A percentile compares a stretch with the other conserved stretches of the same genome.
These are phyloP conservation scores for Cucumis hystrix DNA, from an alignment of 306 rosid species.

Conservation along the genomic window DNA sequence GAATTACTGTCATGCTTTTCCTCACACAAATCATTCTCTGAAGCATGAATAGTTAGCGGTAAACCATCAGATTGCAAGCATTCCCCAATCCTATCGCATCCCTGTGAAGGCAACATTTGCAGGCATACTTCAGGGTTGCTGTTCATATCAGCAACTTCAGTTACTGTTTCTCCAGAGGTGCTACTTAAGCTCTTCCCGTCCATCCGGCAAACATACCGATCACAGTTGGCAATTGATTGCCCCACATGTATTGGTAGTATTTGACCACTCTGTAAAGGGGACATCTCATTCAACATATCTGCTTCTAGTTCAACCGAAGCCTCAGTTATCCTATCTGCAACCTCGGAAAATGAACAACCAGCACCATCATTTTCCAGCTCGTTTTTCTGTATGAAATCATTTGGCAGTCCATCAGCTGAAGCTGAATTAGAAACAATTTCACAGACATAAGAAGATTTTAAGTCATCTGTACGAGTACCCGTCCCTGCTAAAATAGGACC, in stretches of 20 bases:
- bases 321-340: slow-evolving; percentile 19
- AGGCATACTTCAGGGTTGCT: slow-evolving; percentile 13
- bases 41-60: slow-evolving; percentile 14
- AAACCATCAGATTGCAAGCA: slow-evolving; percentile 29
- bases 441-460: slow-evolving; percentile 18
- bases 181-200: slow-evolving; percentile 20
- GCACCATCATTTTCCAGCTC: slow-evolving; percentile 23
- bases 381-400: slow-evolving; percentile 20
- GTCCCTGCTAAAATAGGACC: slow-evolving; percentile 5
- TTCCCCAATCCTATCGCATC: slow-evolving; percentile 18
- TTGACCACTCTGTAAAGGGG: slow-evolving; percentile 23
- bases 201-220: slow-evolving; percentile 18
- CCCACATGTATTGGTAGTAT: slow-evolving; percentile 17
- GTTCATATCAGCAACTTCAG: slow-evolving; percentile 27
- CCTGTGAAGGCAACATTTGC: slow-evolving; percentile 19
- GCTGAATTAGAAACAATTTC: slow-evolving; percentile 23
- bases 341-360: slow-evolving; percentile 21
- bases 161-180: slow-evolving; percentile 24
- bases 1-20: slow-evolving; percentile 8
- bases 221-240: slow-evolving; percentile 15
- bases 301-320: slow-evolving; percentile 23
- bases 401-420: neutral
- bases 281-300: slow-evolving; percentile 16
- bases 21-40: slow-evolving; percentile 20
- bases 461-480: slow-evolving; percentile 4